Evolutionary conservation across 2,329 filamentous ascomycete species (phyloP).

Genomic region (Sporothrix inflata): DNA sequence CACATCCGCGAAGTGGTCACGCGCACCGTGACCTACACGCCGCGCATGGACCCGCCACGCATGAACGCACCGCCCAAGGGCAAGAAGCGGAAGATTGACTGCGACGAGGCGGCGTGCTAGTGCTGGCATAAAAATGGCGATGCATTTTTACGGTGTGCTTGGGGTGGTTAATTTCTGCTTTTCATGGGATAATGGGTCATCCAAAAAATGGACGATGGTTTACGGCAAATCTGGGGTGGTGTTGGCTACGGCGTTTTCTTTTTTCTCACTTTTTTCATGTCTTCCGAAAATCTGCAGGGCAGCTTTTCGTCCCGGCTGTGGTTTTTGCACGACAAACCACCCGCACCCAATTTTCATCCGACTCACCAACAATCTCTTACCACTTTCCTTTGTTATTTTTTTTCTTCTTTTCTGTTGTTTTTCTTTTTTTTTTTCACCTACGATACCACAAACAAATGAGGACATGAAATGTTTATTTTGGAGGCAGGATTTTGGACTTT

Average conservation of each 20-base stretch:
- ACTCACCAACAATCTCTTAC: neutral
- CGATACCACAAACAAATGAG: slow-evolving; percentile 25
- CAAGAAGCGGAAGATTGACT: slow-evolving; percentile 78
- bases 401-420: neutral
- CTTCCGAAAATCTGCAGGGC: slow-evolving; percentile 11
- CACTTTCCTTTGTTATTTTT: slow-evolving; percentile 14
- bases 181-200: neutral
- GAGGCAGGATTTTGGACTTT: slow-evolving; percentile 1
- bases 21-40: slow-evolving; percentile 90
- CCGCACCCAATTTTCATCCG: neutral
- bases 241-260: neutral
- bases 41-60: slow-evolving; percentile 56
- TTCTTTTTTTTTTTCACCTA: neutral
- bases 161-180: neutral
- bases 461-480: slow-evolving; percentile 14
- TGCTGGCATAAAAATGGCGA: neutral
- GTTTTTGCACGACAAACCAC: neutral
- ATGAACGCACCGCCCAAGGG: slow-evolving; percentile 90
- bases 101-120: slow-evolving; percentile 29
- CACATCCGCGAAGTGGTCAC: slow-evolving; percentile 89
- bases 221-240: neutral
- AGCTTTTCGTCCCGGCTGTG: slow-evolving; percentile 20
- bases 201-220: neutral
- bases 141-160: neutral
- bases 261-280: neutral